These are phyloP conservation scores for Anthracocystis walkeri DNA, from an alignment of 1,284 basidiomycete species.

Conservation along the genomic window DNA sequence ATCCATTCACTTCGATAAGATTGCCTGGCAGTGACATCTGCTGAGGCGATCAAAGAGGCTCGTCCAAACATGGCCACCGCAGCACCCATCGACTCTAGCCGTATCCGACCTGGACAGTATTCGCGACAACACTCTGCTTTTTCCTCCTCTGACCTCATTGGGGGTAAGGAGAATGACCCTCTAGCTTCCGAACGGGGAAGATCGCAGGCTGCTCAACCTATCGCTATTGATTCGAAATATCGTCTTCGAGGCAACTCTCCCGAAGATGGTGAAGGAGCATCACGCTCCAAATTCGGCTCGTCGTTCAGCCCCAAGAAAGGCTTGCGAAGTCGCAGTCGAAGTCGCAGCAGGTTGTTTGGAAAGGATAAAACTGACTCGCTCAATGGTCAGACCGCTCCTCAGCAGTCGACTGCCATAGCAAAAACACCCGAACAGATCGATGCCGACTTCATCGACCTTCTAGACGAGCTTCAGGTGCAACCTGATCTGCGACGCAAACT, in stretches of 20 bases:
- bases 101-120: conserved; percentile 49
- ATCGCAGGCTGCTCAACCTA: conserved; percentile 15
- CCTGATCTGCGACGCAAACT: conserved; percentile 80
- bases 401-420: conserved; percentile 14
- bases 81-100: conserved; percentile 24
- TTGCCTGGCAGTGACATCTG: conserved; percentile 2
- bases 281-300: conserved; percentile 25
- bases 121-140: conserved; percentile 34
- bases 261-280: conserved; percentile 19
- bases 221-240: conserved; percentile 40
- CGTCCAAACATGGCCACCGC: conserved; percentile 30
- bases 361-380: conserved; percentile 43
- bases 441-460: conserved; percentile 52
- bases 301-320: conserved; percentile 47
- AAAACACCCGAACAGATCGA: conserved; percentile 53
- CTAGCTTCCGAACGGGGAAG: conserved; percentile 19
- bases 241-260: conserved; percentile 51
- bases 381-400: conserved; percentile 15
- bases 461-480: conserved; percentile 76
- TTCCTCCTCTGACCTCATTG: conserved; percentile 7
- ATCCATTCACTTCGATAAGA: not conserved
- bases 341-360: conserved; percentile 41
- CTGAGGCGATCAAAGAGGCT: conserved; percentile 11
- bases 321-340: conserved; percentile 36
- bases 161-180: conserved; percentile 49